A percentile compares a stretch with the other conserved stretches of the same genome.
These are phyloP conservation scores for Colletotrichum euphorbiae DNA, from an alignment of 2,329 filamentous ascomycete genomes.

Conservation along the genomic window DNA sequence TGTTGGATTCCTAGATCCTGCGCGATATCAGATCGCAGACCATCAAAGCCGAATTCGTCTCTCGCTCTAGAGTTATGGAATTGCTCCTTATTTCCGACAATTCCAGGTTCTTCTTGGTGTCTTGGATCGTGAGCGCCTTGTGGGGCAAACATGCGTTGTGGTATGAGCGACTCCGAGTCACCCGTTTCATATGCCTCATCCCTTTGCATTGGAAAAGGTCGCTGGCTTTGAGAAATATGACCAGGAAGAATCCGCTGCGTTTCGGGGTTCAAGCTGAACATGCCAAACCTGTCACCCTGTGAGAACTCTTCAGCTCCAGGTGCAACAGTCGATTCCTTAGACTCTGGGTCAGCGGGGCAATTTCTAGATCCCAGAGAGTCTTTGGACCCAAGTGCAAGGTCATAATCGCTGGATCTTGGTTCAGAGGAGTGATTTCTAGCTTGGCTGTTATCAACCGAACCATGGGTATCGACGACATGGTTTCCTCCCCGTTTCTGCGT, in stretches of 20 bases:
- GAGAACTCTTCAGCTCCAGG: background rate
- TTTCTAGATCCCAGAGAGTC: no score
- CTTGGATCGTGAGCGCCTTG: background rate
- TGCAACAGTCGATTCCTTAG: background rate
- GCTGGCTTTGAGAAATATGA: background rate
- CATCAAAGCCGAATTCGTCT: conserved; percentile 6
- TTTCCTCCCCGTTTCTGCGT: background rate
- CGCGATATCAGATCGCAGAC: background rate
- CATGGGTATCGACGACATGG: background rate
- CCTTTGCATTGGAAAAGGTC: background rate
- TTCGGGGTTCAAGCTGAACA: background rate
- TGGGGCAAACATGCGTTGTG: background rate
- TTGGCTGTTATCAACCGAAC: background rate
- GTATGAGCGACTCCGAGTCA: background rate
- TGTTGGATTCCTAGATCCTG: background rate
- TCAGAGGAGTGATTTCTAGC: background rate
- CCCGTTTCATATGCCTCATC: background rate
- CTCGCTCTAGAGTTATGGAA: background rate
- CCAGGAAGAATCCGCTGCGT: background rate
- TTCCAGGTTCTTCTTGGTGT: conserved; percentile 12
- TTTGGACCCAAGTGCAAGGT: background rate
- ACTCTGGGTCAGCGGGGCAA: no score
- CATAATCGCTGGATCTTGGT: background rate
- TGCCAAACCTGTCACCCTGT: background rate
- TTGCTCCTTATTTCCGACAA: conserved; percentile 23